Base-by-base conservation (phyloP, 1,284 basidiomycete genomes). In the Naganishia cerealis region DNA sequence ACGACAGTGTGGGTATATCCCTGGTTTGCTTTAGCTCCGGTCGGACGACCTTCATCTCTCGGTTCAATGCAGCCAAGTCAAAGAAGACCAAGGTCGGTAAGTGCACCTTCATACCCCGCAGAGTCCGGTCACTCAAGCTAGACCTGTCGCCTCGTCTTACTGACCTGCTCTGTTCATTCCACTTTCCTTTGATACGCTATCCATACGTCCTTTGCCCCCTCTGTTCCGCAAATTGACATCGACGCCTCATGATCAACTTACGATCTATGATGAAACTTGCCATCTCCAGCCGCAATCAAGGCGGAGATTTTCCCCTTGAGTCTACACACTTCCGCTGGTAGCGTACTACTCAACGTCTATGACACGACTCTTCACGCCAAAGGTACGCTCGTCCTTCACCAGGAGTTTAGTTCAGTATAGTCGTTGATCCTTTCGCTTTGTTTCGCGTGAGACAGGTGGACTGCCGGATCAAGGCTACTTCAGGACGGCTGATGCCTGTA, bases 391-490 rank as follows among this genome's bases (percentile, higher is more conserved):
- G 50, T 42, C 15, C 38, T 15, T 21, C 29, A 33, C 6, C 21
- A 12, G 9, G 3, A 61, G 26, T 7, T n/a, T 12, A 16, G 21
- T n/a, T 21, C 7, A 36, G 15, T 26, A 8, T 56, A n/a, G 10
- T 24, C 40, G 57, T 40, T 16, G 59, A 58, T 46, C 48, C 58
- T 29, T 43, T 42, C 16, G 13, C 21, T 13, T 24, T 8, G 24
- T 50, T 50, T 10, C 21, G 46, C n/a, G 15, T 53, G n/a, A 29
- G 29, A 54, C 15, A 63, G 72, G 72, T 21, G 72, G 72, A 12
- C 48, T 72, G 5, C 71, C 71, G 8, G 71, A 73, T 46, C 67
- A 73, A 46, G 63, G 52, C 16, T 73, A 69, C 66, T 73, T 72
- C 57, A 40, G 72, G n/a, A 70, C 56, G 3, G 61, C 67, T 1